phyloP scores from a whole-genome alignment of 1,284 basidiomycete genomes.

The Moniliella sp. region DNA sequence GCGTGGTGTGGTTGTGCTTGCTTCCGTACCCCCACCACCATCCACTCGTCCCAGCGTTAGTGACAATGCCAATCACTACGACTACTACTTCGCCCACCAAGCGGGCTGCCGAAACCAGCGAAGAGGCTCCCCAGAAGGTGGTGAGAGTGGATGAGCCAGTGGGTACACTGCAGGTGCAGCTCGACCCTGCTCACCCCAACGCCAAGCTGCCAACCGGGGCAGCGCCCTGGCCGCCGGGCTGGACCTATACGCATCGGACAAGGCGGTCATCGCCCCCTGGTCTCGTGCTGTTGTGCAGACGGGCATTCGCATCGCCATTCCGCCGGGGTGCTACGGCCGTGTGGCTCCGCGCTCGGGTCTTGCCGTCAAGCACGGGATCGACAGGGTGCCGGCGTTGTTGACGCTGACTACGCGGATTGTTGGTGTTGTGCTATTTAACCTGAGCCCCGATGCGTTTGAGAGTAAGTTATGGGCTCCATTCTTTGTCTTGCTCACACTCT shows the following conservation, averaged over 20 bases:
- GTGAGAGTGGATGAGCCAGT: too few relatives aligned
- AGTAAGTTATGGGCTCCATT: slow-evolving; percentile 38
- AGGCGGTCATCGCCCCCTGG: slow-evolving; percentile 6
- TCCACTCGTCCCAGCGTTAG: too few relatives aligned
- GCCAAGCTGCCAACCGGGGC: slow-evolving; percentile 67
- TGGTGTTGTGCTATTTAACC: slow-evolving; percentile 84
- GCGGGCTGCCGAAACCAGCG: too few relatives aligned
- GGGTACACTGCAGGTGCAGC: slow-evolving; percentile 64
- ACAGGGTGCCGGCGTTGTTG: slow-evolving; percentile 86
- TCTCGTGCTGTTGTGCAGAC: slow-evolving; percentile 76
- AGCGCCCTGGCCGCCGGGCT: slow-evolving; percentile 71
- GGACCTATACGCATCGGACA: slow-evolving; percentile 52
- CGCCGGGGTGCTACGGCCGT: slow-evolving; percentile 75
- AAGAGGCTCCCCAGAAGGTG: too few relatives aligned
- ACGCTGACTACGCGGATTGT: slow-evolving; percentile 87
- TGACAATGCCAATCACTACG: too few relatives aligned
- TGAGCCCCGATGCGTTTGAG: slow-evolving; percentile 58
- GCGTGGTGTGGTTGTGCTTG: too few relatives aligned
- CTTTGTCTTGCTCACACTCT: neutral
- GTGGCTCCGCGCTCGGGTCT: slow-evolving; percentile 75
- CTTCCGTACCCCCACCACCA: too few relatives aligned
- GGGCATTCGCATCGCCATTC: slow-evolving; percentile 75
- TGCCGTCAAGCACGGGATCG: slow-evolving; percentile 85
- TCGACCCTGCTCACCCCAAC: slow-evolving; percentile 47
- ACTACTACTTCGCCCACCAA: too few relatives aligned